Evolutionary conservation across 2,329 filamentous ascomycete species (phyloP).

Genomic region (Aphanoascus verrucosus): DNA sequence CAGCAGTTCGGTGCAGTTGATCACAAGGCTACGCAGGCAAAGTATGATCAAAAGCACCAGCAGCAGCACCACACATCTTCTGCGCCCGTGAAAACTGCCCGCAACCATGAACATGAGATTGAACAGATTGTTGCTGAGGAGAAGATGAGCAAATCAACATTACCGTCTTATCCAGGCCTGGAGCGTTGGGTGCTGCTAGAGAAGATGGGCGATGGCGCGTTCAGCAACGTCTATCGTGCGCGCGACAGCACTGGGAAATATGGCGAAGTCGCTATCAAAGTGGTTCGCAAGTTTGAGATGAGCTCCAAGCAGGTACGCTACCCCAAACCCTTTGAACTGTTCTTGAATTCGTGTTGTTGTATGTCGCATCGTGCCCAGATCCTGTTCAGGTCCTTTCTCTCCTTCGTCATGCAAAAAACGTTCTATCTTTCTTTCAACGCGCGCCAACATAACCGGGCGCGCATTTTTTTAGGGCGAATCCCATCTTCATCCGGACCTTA

Average conservation of each 20-base stretch:
- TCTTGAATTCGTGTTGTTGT: conserved; percentile 20
- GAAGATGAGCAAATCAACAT: conserved; percentile 70
- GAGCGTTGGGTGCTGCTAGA: conserved; percentile 78
- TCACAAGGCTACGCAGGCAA: conserved; percentile 46
- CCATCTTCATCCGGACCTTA: conserved; percentile 92
- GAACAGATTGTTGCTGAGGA: conserved; percentile 86
- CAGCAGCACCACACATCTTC: background rate
- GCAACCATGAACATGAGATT: conserved; percentile 51
- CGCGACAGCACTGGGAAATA: conserved; percentile 60
- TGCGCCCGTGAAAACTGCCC: conserved; percentile 40
- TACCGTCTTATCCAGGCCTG: conserved; percentile 74
- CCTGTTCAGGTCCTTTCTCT: background rate
- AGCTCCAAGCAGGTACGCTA: conserved; percentile 78
- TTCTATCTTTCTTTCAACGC: conserved; percentile 4
- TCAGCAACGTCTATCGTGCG: conserved; percentile 96
- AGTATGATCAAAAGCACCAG: conserved; percentile 44
- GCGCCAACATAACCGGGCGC: conserved; percentile 8
- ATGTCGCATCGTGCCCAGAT: background rate
- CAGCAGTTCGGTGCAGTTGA: conserved; percentile 50
- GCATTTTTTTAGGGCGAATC: conserved; percentile 63
- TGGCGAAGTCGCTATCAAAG: conserved; percentile 89
- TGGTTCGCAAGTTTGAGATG: conserved; percentile 98
- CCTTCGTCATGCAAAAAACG: background rate
- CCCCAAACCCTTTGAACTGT: conserved; percentile 2
- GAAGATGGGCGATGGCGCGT: conserved; percentile 98